Percentiles rank a stretch among this genome's conserved stretches.
These are phyloP conservation scores for Plasmodium gonderi DNA, from an alignment of 169 alveolate genomes.

Conservation along the genomic window DNA sequence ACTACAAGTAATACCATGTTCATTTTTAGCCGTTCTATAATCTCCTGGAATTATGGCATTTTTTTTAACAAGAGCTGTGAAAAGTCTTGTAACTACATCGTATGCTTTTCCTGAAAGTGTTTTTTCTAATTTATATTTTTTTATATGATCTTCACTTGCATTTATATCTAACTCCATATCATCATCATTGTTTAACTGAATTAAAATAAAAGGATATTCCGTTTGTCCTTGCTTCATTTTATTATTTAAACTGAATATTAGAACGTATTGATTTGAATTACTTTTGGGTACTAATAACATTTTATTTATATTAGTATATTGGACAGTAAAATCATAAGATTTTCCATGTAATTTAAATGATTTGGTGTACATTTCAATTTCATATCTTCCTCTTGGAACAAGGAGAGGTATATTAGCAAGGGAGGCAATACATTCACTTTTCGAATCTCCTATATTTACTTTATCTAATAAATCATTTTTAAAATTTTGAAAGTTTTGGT, in stretches of 20 bases:
- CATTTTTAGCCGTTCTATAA: conserved; percentile 91
- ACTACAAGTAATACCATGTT: conserved; percentile 93
- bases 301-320: conserved; percentile 91
- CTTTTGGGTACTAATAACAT: conserved; percentile 96
- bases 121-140: conserved; percentile 86
- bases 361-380: conserved; percentile 91
- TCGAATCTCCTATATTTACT: conserved; percentile 92
- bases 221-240: conserved; percentile 98
- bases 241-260: conserved; percentile 91
- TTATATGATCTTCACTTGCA: conserved; percentile 89
- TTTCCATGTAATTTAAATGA: conserved; percentile 96
- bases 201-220: conserved; percentile 94
- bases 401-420: conserved; percentile 93
- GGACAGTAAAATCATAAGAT: conserved; percentile 95
- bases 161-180: conserved; percentile 92
- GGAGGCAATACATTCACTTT: conserved; percentile 92
- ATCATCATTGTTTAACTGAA: conserved; percentile 94
- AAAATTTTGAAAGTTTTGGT: conserved; percentile 56
- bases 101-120: conserved; percentile 90
- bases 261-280: conserved; percentile 93
- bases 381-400: conserved; percentile 97
- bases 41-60: conserved; percentile 96
- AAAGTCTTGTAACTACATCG: conserved; percentile 93
- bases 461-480: conserved; percentile 85
- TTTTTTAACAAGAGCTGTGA: conserved; percentile 92